Conservation (phyloP, 495 filamentous ascomycete genomes). For the Jackrogersella multiformis region DNA sequence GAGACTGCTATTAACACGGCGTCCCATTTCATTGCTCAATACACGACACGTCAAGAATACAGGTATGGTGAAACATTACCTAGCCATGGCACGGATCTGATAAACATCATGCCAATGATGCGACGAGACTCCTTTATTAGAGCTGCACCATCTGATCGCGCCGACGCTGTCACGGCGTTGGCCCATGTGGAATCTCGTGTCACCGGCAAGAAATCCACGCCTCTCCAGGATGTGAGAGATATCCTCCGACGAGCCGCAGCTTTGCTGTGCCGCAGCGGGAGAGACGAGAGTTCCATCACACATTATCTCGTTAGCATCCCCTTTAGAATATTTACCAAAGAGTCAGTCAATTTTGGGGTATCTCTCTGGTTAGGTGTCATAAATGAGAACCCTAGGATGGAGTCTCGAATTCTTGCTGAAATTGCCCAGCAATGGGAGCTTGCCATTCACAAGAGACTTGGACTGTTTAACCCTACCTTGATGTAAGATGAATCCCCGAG, state of each 20-base stretch:
- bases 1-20: conserved; percentile 82
- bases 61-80: conserved; percentile 76
- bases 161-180: conserved; percentile 68
- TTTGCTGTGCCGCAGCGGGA: conserved; percentile 77
- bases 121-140: conserved; percentile 54
- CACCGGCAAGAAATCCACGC: conserved; percentile 68
- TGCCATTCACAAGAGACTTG: conserved; percentile 75
- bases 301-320: conserved; percentile 90
- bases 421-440: conserved; percentile 88
- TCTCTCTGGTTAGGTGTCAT: conserved; percentile 97
- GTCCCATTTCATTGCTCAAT: conserved; percentile 95
- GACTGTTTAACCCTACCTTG: conserved; percentile 81
- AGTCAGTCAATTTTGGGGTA: conserved; percentile 92
- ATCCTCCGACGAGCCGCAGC: conserved; percentile 83
- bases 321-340: conserved; percentile 90
- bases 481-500: conserved; percentile 52
- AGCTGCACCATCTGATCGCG: conserved; percentile 56
- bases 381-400: conserved; percentile 90
- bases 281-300: conserved; percentile 77
- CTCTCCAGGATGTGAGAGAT: conserved; percentile 80
- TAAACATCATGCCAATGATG: conserved; percentile 63
- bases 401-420: conserved; percentile 81
- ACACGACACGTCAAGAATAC: conserved; percentile 96
- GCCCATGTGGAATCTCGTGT: conserved; percentile 74
- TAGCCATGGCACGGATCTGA: conserved; percentile 69